phyloP scores from a whole-genome alignment of 1,284 basidiomycete species.

The Malassezia nana region DNA sequence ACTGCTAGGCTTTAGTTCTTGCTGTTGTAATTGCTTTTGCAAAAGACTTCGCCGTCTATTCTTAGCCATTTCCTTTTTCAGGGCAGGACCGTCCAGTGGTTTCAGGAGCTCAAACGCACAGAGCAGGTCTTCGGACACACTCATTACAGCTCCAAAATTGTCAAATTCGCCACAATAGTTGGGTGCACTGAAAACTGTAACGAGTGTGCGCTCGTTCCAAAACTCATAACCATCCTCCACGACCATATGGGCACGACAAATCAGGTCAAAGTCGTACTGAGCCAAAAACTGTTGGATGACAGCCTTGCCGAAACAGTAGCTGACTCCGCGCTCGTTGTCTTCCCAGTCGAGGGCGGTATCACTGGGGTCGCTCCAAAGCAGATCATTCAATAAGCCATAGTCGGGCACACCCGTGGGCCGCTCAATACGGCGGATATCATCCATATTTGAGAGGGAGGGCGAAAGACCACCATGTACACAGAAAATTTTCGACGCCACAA shows the following conservation, averaged over 20 bases:
- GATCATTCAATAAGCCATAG: conserved; percentile 91
- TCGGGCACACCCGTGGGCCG: conserved; percentile 99
- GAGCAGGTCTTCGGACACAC: conserved; percentile 89
- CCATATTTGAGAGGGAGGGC: conserved; percentile 94
- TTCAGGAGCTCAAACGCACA: conserved; percentile 94
- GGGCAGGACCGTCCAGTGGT: conserved; percentile 82
- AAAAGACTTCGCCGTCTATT: conserved; percentile 76
- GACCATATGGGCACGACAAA: conserved; percentile 99
- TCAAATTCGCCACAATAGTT: conserved; percentile 96
- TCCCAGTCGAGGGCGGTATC: conserved; percentile 98
- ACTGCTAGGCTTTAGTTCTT: not conserved
- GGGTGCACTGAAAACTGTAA: conserved; percentile 88
- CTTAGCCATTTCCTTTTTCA: conserved; percentile 98
- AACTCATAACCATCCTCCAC: conserved; percentile 97
- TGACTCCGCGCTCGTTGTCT: conserved; percentile 98
- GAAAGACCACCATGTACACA: conserved; percentile 97
- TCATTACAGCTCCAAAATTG: conserved; percentile 73
- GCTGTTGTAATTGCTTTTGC: conserved; percentile 4
- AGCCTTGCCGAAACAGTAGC: conserved; percentile 96
- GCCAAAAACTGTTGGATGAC: conserved; percentile 92
- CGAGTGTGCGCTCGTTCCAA: conserved; percentile 96
- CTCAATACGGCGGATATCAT: conserved; percentile 95
- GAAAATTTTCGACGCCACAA: conserved; percentile 98
- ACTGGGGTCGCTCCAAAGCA: conserved; percentile 96
- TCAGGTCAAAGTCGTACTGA: conserved; percentile 84